phyloP scores from a whole-genome alignment of 31 red algal species.

The Bonnemaisonia californica region DNA sequence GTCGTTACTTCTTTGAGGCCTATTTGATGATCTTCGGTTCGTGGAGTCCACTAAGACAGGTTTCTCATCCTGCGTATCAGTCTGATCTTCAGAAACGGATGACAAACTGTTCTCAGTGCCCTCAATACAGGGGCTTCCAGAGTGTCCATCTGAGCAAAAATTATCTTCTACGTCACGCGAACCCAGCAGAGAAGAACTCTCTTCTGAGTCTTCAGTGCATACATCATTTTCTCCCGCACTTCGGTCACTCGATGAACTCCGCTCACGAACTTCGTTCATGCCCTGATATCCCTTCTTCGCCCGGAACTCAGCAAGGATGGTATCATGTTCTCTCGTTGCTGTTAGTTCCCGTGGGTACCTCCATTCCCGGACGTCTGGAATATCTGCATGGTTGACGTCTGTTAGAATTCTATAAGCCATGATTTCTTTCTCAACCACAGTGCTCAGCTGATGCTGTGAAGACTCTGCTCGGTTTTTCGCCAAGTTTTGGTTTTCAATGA shows the following conservation, averaged over 20 bases:
- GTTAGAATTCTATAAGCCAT: neutral
- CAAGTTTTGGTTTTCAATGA: neutral
- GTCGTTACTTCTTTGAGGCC: conserved; percentile 8
- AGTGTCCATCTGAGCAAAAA: neutral
- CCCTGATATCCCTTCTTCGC: neutral
- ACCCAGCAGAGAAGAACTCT: no score
- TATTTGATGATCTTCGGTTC: conserved; percentile 19
- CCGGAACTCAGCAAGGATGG: neutral
- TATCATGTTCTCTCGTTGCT: neutral
- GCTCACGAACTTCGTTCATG: neutral
- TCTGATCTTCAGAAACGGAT: neutral
- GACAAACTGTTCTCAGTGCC: neutral
- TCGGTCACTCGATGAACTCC: neutral
- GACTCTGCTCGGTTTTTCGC: neutral
- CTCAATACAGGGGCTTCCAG: neutral
- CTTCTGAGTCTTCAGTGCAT: neutral
- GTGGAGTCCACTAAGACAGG: conserved; percentile 22
- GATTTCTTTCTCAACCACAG: neutral
- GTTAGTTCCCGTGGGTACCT: neutral
- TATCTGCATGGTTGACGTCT: neutral
- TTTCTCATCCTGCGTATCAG: neutral
- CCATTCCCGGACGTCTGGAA: conserved; percentile 10
- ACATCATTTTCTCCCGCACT: neutral
- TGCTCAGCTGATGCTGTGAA: neutral
- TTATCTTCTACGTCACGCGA: no score